These are phyloP conservation scores for Paramecium primaurelia DNA, from an alignment of 73 alveolate genomes.

Conservation along the genomic window DNA sequence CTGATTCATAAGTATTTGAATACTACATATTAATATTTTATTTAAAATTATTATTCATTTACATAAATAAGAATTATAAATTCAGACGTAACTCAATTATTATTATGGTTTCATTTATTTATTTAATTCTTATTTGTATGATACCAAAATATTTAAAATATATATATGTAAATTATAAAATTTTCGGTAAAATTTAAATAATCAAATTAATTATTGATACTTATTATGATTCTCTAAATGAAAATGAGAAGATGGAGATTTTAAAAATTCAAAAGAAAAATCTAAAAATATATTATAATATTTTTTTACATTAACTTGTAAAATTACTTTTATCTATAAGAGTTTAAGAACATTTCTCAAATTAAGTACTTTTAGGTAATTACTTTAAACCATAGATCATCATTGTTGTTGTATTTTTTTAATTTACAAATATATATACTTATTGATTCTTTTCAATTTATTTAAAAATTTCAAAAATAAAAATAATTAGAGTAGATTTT, in stretches of 20 bases:
- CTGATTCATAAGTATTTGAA: slow-evolving; percentile 13
- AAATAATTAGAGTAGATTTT: background rate
- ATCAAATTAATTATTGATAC: background rate
- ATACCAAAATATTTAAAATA: too few species aligned
- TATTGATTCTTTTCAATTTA: background rate
- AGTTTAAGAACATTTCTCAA: background rate
- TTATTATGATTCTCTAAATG: background rate
- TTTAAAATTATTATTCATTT: background rate
- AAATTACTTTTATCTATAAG: background rate
- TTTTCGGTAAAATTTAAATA: too few species aligned
- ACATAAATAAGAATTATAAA: background rate
- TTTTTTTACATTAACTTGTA: background rate
- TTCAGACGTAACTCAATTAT: too few species aligned
- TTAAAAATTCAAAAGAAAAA: background rate
- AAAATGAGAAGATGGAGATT: background rate
- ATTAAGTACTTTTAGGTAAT: background rate
- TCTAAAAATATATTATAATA: background rate
- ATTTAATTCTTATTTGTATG: too few species aligned
- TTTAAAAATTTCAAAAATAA: background rate
- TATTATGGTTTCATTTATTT: too few species aligned
- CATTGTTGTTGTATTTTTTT: background rate
- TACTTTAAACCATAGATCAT: background rate
- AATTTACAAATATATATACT: background rate
- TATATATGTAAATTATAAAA: too few species aligned
- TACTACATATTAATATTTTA: background rate